Evolutionary conservation across 2,329 filamentous ascomycete species (phyloP), one percentile per base, ranked within the genome.

Genomic region (Nakataea oryzae): DNA sequence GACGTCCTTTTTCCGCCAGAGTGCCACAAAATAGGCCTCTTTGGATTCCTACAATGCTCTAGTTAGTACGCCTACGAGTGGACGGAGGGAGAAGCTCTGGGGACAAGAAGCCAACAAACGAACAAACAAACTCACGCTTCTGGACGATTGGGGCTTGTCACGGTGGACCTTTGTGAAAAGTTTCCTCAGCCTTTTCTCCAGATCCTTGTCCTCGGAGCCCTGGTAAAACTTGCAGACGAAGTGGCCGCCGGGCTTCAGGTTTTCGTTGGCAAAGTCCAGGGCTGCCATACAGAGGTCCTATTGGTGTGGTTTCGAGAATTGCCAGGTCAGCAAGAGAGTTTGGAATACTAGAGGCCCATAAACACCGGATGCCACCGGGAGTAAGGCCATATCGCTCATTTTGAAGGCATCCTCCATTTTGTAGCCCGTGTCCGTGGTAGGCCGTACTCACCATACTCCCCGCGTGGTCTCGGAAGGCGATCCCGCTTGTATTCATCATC

Each of bases 401-500:
- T 41, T 41, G 34, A 41, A 3, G 6, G 1, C 13, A 55, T 3
- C 54, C 9, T 24, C 26, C 54, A 55, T 17, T 41, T 17, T 17
- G 4, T 12, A n/a, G n/a, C 30, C 2, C 30, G 8, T 32, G 9
- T 11, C 30, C 30, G 34, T 41, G 3, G 12, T 21, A n/a, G n/a
- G 12, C 28, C 21, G 26, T 27, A 57, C 28, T 60, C 77, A 97
- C 93, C 91, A 99, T 97, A 76, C 92, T 97, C 32, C 91, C 90
- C 12, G 86, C 88, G 75, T 99, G 95, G 75, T 99, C 95, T 66
- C 87, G 86, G 72, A 96, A 95, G 26, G 76, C 76, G 70, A 91
- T 89, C 62, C 95, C 95, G 77, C 90, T 96, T 69, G 93, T 97
- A 76, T 99, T 99, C 92, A 97, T 96, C 88, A 99, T 89, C 95